Evolutionary conservation across 2,329 filamentous ascomycete species (phyloP).

Genomic region (Endoconidiophora polonica): DNA sequence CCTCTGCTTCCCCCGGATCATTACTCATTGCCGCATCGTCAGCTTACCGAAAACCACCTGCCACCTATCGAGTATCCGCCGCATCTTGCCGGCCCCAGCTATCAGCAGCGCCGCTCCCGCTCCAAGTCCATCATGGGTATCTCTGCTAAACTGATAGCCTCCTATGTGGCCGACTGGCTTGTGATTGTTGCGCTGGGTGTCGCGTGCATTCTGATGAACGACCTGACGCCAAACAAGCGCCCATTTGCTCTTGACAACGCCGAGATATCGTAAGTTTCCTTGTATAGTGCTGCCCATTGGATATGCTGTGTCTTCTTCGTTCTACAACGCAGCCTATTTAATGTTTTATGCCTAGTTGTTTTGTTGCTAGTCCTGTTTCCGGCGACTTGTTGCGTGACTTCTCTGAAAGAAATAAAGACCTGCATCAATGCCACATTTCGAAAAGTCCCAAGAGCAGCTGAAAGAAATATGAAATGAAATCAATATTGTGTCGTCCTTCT

Average conservation of each 20-base stretch:
- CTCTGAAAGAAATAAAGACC: no score
- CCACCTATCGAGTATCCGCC: conserved; percentile 4
- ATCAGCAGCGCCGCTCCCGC: neutral
- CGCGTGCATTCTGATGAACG: conserved; percentile 41
- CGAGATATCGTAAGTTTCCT: conserved; percentile 33
- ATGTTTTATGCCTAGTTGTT: neutral
- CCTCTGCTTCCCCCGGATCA: conserved; percentile 3
- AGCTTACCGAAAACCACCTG: neutral
- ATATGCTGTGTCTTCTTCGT: neutral
- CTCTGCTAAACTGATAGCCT: conserved; percentile 29
- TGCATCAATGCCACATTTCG: no score
- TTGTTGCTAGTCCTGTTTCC: neutral
- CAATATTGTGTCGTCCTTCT: neutral
- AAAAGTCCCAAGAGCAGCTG: no score
- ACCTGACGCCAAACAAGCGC: conserved; percentile 45
- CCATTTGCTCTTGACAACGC: conserved; percentile 57
- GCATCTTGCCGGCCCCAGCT: conserved; percentile 1
- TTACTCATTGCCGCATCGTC: neutral
- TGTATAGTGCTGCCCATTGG: neutral
- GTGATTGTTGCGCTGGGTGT: conserved; percentile 42
- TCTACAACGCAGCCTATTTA: neutral
- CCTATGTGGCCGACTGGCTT: conserved; percentile 62
- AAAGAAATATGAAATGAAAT: no score
- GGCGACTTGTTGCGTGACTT: conserved; percentile 4
- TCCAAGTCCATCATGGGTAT: conserved; percentile 7